A percentile compares a stretch with the other conserved stretches of the same genome.
These are phyloP conservation scores for Ogataea dorogensis DNA, from an alignment of 805 yeast genomes.

Conservation along the genomic window DNA sequence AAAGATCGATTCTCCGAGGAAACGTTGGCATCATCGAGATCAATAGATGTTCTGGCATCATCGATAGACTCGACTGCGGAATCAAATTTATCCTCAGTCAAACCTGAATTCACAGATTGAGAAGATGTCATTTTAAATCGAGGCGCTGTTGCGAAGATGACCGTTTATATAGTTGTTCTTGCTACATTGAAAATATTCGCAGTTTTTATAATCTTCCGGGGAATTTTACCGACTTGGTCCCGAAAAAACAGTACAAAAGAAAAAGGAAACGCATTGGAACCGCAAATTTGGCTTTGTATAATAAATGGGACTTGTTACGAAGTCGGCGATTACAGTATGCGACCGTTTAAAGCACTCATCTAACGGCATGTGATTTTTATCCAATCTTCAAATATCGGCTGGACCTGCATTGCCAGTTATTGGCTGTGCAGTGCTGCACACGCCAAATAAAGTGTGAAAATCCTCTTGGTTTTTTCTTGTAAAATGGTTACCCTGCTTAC, in stretches of 20 bases:
- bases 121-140: constrained; percentile 3
- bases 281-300: too few species aligned
- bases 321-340: too few species aligned
- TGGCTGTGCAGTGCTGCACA: too few species aligned
- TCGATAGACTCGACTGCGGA: constrained; percentile 15
- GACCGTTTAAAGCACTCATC: too few species aligned
- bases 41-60: not conserved
- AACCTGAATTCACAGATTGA: constrained; percentile 6
- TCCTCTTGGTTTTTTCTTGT: not conserved
- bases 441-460: too few species aligned
- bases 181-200: too few species aligned
- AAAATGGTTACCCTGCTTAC: constrained; percentile 6
- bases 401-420: too few species aligned
- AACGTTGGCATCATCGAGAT: not conserved
- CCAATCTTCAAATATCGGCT: too few species aligned
- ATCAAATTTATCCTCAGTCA: constrained; percentile 9
- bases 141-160: not conserved
- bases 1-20: not conserved
- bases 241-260: not conserved
- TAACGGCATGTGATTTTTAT: too few species aligned
- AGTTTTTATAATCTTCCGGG: not conserved
- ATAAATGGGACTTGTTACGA: too few species aligned
- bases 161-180: too few species aligned
- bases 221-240: constrained; percentile 1
- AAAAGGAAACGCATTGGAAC: too few species aligned